These are phyloP conservation scores for Trichosporon ovoides DNA, from an alignment of 1,284 basidiomycete genomes.

Conservation along the genomic window DNA sequence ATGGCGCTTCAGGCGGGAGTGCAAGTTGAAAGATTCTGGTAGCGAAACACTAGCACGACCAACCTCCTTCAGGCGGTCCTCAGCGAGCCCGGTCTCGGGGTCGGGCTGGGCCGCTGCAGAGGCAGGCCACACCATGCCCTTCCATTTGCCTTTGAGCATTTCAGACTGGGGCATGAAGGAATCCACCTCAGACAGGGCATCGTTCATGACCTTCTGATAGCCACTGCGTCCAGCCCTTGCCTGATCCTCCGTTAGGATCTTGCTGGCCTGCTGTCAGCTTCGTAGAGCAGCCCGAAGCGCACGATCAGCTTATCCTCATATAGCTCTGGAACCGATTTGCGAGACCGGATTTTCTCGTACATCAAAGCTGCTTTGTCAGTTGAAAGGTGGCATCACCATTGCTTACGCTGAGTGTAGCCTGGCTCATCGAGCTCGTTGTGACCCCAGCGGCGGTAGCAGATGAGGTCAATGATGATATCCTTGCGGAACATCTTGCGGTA, in stretches of 20 bases:
- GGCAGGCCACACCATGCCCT: conserved; percentile 65
- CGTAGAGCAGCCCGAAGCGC: conserved; percentile 21
- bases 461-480: conserved; percentile 78
- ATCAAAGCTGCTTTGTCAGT: conserved; percentile 55
- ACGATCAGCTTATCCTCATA: conserved; percentile 76
- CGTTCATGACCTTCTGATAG: conserved; percentile 61
- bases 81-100: conserved; percentile 65
- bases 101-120: conserved; percentile 54
- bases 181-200: conserved; percentile 55
- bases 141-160: conserved; percentile 62
- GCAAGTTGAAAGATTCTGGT: conserved; percentile 74
- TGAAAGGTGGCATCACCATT: not conserved
- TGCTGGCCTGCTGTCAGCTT: conserved; percentile 52
- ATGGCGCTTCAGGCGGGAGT: conserved; percentile 70
- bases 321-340: conserved; percentile 69
- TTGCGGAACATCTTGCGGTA: conserved; percentile 79
- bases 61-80: conserved; percentile 55
- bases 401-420: conserved; percentile 68
- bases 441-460: conserved; percentile 75
- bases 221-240: conserved; percentile 55
- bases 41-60: conserved; percentile 66
- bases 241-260: conserved; percentile 54
- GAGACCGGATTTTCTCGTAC: conserved; percentile 74
- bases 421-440: conserved; percentile 91
- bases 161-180: conserved; percentile 55